Conservation (phyloP, 202 grass and related monocot genomes). For the Hordeum pubiflorum region DNA sequence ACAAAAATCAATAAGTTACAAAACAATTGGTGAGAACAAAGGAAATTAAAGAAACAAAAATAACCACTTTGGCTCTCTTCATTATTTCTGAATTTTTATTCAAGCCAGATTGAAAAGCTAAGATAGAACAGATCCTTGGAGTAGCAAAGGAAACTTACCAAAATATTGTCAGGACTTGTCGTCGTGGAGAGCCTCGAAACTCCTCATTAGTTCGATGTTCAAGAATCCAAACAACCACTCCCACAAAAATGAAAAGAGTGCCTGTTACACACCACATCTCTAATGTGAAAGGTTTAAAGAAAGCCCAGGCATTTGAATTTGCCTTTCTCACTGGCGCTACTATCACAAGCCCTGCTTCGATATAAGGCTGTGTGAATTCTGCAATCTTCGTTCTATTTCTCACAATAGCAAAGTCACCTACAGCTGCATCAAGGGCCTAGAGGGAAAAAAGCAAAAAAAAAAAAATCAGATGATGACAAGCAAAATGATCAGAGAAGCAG, state of each 20-base stretch:
- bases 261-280: conserved; percentile 81
- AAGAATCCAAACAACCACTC: conserved; percentile 83
- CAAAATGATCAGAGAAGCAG: conserved; percentile 24
- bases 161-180: conserved; percentile 65
- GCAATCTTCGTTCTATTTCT: conserved; percentile 67
- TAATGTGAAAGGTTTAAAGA: conserved; percentile 84
- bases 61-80: neutral
- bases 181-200: conserved; percentile 60
- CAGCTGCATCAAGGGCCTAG: conserved; percentile 79
- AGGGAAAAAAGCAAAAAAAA: conserved; percentile 1
- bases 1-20: neutral
- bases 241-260: conserved; percentile 70
- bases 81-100: neutral
- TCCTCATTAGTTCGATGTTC: conserved; percentile 70
- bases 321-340: conserved; percentile 37
- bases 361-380: conserved; percentile 88
- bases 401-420: conserved; percentile 84
- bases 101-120: neutral
- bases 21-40: neutral
- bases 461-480: conserved; percentile 3
- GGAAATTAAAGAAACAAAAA: conserved; percentile 16
- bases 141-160: conserved; percentile 46
- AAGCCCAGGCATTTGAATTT: conserved; percentile 71
- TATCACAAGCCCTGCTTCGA: conserved; percentile 74
- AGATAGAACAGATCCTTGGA: neutral